Conservation (phyloP, 2,329 filamentous ascomycete species). For the Dactylonectria macrodidyma region DNA sequence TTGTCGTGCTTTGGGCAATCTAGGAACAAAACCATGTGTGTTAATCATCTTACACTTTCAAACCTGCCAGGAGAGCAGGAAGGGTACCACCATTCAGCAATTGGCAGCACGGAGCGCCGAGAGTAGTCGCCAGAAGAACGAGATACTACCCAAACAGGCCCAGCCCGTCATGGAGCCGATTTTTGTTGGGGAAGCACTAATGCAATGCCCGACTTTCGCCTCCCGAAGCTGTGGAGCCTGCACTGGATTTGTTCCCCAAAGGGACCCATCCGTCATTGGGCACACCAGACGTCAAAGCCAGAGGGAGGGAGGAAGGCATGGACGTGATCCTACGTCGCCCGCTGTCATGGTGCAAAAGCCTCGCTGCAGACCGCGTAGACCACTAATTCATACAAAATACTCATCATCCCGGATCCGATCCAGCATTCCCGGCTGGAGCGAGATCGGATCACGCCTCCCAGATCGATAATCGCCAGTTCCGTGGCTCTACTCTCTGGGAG, state of each 20-base stretch:
- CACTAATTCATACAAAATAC: no score
- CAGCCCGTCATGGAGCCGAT: constrained; percentile 31
- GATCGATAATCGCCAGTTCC: constrained; percentile 25
- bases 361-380: background rate
- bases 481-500: constrained; percentile 5
- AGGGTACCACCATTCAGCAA: background rate
- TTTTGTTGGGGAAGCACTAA: constrained; percentile 52
- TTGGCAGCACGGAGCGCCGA: background rate
- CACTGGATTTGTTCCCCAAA: constrained; percentile 2
- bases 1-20: background rate
- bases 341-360: constrained; percentile 2
- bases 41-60: background rate
- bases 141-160: constrained; percentile 1
- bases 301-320: background rate
- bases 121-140: background rate
- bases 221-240: constrained; percentile 28
- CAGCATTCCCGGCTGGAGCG: background rate
- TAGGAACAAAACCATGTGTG: background rate
- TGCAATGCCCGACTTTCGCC: constrained; percentile 42
- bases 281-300: background rate
- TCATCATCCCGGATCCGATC: background rate
- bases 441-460: constrained; percentile 13
- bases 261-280: background rate
- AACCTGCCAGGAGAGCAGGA: background rate
- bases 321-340: background rate